These are phyloP conservation scores for Dioscorea dumetorum DNA, from an alignment of 106 monocot species.

Conservation along the genomic window DNA sequence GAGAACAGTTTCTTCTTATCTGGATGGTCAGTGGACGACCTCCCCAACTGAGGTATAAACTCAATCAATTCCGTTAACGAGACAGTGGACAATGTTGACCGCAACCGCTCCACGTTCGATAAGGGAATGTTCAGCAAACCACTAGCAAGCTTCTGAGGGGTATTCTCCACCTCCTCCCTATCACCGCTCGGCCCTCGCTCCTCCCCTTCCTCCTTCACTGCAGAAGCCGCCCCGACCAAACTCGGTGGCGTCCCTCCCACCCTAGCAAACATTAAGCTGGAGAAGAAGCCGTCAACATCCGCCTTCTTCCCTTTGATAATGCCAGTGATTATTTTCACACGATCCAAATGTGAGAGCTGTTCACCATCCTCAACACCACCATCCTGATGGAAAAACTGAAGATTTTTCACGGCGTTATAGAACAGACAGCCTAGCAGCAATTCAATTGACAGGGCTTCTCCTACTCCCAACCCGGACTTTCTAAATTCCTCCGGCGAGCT, in stretches of 20 bases:
- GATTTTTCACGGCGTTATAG: conserved; percentile 28
- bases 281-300: conserved; percentile 39
- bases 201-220: conserved; percentile 20
- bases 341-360: conserved; percentile 14
- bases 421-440: conserved; percentile 31
- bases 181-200: not conserved
- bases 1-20: conserved; percentile 81
- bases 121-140: conserved; percentile 64
- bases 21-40: conserved; percentile 47
- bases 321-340: conserved; percentile 25
- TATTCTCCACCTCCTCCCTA: conserved; percentile 29
- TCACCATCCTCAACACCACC: conserved; percentile 1
- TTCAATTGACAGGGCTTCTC: conserved; percentile 20
- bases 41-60: conserved; percentile 47
- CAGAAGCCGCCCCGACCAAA: conserved; percentile 18
- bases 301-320: conserved; percentile 35
- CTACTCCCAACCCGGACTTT: no score
- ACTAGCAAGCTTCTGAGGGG: conserved; percentile 27
- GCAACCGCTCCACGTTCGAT: conserved; percentile 65
- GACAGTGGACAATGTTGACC: conserved; percentile 47
- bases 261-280: conserved; percentile 52
- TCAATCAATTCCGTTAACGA: conserved; percentile 57
- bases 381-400: conserved; percentile 20
- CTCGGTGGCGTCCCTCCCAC: conserved; percentile 35
- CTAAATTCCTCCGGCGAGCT: no score